phyloP scores from a whole-genome alignment of 1,284 basidiomycete genomes.

The Naganishia albida region DNA sequence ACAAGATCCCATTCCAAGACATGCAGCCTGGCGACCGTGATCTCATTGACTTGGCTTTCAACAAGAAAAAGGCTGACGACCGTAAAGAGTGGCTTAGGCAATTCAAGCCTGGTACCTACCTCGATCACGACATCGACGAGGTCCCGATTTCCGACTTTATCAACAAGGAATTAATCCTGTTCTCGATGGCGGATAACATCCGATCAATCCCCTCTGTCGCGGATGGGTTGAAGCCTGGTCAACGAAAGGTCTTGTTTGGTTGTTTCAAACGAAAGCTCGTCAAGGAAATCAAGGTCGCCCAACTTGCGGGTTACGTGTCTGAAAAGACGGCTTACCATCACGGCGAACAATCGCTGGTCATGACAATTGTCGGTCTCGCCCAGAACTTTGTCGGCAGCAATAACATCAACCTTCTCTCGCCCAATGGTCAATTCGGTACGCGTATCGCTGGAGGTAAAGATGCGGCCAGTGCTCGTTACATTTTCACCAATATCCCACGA shows the following conservation, averaged over 20 bases:
- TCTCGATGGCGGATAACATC: slow-evolving; percentile 99
- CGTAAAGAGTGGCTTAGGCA: slow-evolving; percentile 97
- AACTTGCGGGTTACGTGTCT: slow-evolving; percentile 90
- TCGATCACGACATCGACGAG: slow-evolving; percentile 84
- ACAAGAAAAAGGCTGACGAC: slow-evolving; percentile 99
- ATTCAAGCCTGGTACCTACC: slow-evolving; percentile 94
- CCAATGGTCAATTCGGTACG: slow-evolving; percentile 96
- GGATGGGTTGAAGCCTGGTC: slow-evolving; percentile 98
- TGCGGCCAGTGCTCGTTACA: slow-evolving; percentile 95
- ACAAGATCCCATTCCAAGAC: slow-evolving; percentile 88
- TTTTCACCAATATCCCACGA: slow-evolving; percentile 79
- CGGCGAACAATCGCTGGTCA: slow-evolving; percentile 81
- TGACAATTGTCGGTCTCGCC: slow-evolving; percentile 91
- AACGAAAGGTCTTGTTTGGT: slow-evolving; percentile 93
- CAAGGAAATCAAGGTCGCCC: slow-evolving; percentile 93
- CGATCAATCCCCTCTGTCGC: slow-evolving; percentile 91
- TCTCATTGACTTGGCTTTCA: slow-evolving; percentile 97
- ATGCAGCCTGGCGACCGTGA: slow-evolving; percentile 80
- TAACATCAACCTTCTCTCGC: slow-evolving; percentile 87
- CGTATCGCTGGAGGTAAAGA: slow-evolving; percentile 83
- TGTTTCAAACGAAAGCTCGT: slow-evolving; percentile 94
- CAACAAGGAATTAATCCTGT: slow-evolving; percentile 96
- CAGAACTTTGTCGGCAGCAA: slow-evolving; percentile 96
- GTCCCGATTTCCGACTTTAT: slow-evolving; percentile 94
- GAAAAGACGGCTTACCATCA: slow-evolving; percentile 97